Conservation (phyloP, 345 rosid genomes). For the Atalantia buxifolia region DNA sequence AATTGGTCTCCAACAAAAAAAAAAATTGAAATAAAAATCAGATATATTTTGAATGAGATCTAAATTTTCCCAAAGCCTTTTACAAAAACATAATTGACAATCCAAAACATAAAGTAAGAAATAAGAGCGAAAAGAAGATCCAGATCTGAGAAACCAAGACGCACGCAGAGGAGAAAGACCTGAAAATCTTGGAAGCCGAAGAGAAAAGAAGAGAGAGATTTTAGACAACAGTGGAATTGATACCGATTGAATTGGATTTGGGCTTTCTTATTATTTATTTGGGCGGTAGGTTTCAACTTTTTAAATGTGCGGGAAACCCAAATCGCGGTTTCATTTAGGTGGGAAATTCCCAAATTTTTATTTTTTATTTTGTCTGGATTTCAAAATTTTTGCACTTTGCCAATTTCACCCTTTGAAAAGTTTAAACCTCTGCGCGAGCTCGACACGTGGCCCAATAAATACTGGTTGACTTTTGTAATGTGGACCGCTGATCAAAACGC, state of each 20-base stretch:
- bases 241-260: neutral
- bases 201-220: neutral
- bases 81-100: neutral
- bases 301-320: slow-evolving; percentile 3
- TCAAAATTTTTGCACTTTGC: slow-evolving; percentile 12
- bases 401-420: neutral
- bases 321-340: slow-evolving; percentile 28
- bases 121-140: neutral
- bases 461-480: too few species aligned
- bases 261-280: slow-evolving; percentile 1
- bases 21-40: neutral
- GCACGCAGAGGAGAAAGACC: slow-evolving; percentile 9
- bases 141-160: neutral
- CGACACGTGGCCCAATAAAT: neutral
- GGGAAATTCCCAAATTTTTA: slow-evolving; percentile 26
- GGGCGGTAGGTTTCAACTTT: neutral
- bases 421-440: neutral
- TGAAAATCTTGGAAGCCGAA: slow-evolving; percentile 8
- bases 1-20: too few species aligned
- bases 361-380: neutral
- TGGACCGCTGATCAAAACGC: too few species aligned
- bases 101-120: neutral
- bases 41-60: neutral
- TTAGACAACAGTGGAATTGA: neutral
- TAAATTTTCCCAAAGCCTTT: neutral